These are phyloP conservation scores for Saposhnikovia divaricata DNA, from an alignment of 129 eudicot species.

Conservation along the genomic window DNA sequence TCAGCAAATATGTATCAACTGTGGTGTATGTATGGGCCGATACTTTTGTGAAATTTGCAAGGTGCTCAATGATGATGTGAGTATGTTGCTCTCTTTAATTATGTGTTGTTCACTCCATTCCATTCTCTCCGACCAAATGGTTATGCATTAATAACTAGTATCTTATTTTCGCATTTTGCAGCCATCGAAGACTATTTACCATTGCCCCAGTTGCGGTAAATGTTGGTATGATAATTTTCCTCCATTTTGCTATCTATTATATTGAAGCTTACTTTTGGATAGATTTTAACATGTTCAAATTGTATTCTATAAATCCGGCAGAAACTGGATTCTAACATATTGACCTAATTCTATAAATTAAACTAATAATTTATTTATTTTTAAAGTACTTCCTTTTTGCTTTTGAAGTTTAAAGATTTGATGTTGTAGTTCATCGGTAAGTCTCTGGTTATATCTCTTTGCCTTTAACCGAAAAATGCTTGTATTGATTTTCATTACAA, in stretches of 20 bases:
- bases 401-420: no score
- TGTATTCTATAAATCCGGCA: neutral
- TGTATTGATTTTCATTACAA: neutral
- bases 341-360: no score
- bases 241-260: neutral
- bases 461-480: neutral
- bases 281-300: neutral
- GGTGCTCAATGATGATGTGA: slow-evolving; percentile 71
- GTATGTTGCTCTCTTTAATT: no score
- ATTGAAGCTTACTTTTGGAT: neutral
- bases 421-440: no score
- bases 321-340: no score
- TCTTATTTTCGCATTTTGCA: slow-evolving; percentile 30
- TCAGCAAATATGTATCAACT: slow-evolving; percentile 61
- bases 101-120: neutral
- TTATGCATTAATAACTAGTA: no score
- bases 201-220: slow-evolving; percentile 79
- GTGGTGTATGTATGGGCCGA: slow-evolving; percentile 94
- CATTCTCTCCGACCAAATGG: no score
- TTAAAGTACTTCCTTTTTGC: no score
- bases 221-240: slow-evolving; percentile 59
- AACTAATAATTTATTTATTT: no score
- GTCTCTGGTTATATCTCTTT: neutral
- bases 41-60: slow-evolving; percentile 69
- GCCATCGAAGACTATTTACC: slow-evolving; percentile 73